These are phyloP conservation scores for Russula earlei DNA, from an alignment of 768 basidiomycete genomes.

Conservation along the genomic window DNA sequence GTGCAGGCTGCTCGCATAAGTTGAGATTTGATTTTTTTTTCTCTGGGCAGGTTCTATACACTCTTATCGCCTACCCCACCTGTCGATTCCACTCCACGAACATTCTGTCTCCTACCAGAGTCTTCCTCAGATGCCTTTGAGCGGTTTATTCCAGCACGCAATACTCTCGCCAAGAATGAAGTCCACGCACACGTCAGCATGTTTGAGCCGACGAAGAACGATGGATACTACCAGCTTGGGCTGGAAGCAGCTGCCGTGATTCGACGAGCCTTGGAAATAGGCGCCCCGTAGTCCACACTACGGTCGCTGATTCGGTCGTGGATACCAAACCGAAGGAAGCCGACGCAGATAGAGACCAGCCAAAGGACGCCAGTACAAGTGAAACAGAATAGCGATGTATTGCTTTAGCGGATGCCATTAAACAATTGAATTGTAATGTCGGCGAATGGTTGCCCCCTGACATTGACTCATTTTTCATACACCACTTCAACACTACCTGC, in stretches of 20 bases:
- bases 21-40: conserved; percentile 3
- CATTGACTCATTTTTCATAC: background rate
- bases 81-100: conserved; percentile 43
- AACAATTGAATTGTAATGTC: background rate
- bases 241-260: conserved; percentile 54
- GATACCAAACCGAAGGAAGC: background rate
- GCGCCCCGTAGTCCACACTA: conserved; percentile 20
- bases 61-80: conserved; percentile 64
- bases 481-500: background rate
- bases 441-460: background rate
- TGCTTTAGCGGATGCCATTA: background rate
- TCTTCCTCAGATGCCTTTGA: conserved; percentile 34
- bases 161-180: conserved; percentile 64
- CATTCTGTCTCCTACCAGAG: conserved; percentile 72
- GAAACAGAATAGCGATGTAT: conserved; percentile 3
- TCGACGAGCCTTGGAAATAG: conserved; percentile 41
- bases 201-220: conserved; percentile 74
- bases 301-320: background rate
- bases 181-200: conserved; percentile 81
- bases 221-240: conserved; percentile 85
- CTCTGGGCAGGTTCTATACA: conserved; percentile 63
- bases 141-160: conserved; percentile 56
- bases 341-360: background rate
- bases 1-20: background rate
- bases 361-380: background rate